Evolutionary conservation across 148 eudicot genomes (phyloP).

Genomic region (Nyssa sinensis): DNA sequence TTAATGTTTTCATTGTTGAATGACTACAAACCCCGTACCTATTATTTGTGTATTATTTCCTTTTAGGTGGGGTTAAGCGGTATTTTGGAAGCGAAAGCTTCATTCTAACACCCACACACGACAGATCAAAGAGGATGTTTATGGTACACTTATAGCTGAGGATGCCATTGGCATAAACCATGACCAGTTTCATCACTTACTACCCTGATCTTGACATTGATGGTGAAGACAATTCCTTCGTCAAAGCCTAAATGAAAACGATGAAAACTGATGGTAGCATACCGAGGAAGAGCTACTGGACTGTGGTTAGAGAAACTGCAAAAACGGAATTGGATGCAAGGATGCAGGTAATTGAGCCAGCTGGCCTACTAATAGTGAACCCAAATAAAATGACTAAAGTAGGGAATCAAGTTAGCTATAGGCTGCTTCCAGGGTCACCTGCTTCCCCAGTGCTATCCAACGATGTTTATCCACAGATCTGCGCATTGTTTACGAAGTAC

Average conservation of each 20-base stretch:
- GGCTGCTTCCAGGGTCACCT: constrained; percentile 32
- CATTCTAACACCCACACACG: too few species aligned
- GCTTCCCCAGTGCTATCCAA: constrained; percentile 29
- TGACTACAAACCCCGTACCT: too few species aligned
- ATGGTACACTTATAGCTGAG: constrained; percentile 41
- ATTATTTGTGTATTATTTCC: too few species aligned
- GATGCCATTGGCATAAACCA: constrained; percentile 46
- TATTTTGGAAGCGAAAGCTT: too few species aligned
- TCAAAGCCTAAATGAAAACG: constrained; percentile 25
- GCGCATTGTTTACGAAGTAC: too few species aligned
- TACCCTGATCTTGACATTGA: too few species aligned
- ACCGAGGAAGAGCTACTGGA: too few species aligned
- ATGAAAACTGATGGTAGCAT: background rate
- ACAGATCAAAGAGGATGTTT: too few species aligned
- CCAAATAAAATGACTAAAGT: constrained; percentile 43
- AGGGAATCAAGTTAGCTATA: constrained; percentile 44
- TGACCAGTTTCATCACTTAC: constrained; percentile 52
- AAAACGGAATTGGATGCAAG: constrained; percentile 38
- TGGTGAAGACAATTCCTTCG: constrained; percentile 42
- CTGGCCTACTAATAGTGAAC: constrained; percentile 37
- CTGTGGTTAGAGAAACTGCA: constrained; percentile 31
- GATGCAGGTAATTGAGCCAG: constrained; percentile 28
- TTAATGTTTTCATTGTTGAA: too few species aligned
- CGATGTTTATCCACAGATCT: constrained; percentile 45
- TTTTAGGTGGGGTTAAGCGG: too few species aligned